phyloP scores from a whole-genome alignment of 352 stramenopile genomes.

The Phytophthora melonis region DNA sequence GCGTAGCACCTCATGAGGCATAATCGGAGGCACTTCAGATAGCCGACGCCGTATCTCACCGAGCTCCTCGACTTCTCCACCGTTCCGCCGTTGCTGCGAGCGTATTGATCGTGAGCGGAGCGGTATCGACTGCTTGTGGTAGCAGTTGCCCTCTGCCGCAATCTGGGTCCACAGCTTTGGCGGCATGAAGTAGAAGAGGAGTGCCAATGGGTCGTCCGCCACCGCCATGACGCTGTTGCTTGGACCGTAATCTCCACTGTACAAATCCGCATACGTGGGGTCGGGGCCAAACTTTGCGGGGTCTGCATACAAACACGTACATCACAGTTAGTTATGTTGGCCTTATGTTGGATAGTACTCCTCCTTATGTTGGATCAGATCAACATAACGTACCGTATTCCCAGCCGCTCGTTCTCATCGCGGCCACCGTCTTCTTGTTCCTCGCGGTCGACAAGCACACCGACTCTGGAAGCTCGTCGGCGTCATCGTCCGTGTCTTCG shows the following conservation, averaged over 20 bases:
- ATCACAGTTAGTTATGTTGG: constrained; percentile 4
- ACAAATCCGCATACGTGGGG: not conserved
- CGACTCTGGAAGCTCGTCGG: constrained; percentile 2
- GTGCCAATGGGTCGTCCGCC: constrained; percentile 8
- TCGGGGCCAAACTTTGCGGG: constrained; percentile 1
- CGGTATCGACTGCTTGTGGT: constrained; percentile 1
- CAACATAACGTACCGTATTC: constrained; percentile 9
- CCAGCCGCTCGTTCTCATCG: constrained; percentile 5
- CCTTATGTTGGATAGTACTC: not conserved
- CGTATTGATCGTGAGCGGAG: not conserved
- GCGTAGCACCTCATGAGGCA: constrained; percentile 2
- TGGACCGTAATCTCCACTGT: not conserved
- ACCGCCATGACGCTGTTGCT: not conserved
- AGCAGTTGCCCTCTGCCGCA: constrained; percentile 2
- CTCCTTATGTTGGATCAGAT: constrained; percentile 1
- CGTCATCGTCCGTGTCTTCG: not conserved
- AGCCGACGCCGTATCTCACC: not conserved
- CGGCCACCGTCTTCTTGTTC: not conserved
- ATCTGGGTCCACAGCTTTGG: constrained; percentile 5
- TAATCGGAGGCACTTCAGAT: not conserved
- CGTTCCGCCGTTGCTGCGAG: not conserved
- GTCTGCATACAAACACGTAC: constrained; percentile 2
- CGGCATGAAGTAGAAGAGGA: constrained; percentile 13
- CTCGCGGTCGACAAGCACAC: not conserved
- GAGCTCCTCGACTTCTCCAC: not conserved